phyloP scores from a whole-genome alignment of 805 yeast species.

The Komagataella populi region DNA sequence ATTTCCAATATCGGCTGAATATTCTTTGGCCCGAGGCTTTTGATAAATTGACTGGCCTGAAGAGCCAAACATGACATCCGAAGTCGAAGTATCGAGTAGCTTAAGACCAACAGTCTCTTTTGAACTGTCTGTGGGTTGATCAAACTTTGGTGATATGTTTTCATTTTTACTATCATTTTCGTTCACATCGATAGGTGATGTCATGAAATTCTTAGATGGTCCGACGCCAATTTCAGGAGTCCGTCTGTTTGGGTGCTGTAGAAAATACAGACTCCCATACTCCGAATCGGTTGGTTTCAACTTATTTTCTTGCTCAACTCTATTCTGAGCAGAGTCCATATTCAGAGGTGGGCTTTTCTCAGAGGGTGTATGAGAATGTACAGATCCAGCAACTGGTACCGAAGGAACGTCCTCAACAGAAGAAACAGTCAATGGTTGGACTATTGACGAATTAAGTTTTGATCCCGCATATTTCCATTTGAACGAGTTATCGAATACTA shows the following conservation, averaged over 20 bases:
- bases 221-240: not conserved
- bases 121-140: not conserved
- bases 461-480: not conserved
- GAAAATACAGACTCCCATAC: not conserved
- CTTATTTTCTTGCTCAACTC: not conserved
- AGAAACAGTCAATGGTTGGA: not conserved
- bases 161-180: not conserved
- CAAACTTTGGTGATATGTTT: not conserved
- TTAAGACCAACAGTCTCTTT: not conserved
- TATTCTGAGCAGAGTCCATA: not conserved
- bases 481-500: not conserved
- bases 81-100: not conserved
- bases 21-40: not conserved
- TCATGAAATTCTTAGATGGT: not conserved
- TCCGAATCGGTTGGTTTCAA: not conserved
- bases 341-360: not conserved
- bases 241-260: not conserved
- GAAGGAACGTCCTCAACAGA: not conserved
- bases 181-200: not conserved
- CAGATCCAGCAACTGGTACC: not conserved
- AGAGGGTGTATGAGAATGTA: not conserved
- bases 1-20: not conserved
- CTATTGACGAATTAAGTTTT: not conserved
- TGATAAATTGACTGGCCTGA: not conserved
- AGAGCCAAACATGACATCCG: not conserved